Evolutionary conservation across 2,329 filamentous ascomycete genomes (phyloP).

Genomic region (Aureobasidium sp.): DNA sequence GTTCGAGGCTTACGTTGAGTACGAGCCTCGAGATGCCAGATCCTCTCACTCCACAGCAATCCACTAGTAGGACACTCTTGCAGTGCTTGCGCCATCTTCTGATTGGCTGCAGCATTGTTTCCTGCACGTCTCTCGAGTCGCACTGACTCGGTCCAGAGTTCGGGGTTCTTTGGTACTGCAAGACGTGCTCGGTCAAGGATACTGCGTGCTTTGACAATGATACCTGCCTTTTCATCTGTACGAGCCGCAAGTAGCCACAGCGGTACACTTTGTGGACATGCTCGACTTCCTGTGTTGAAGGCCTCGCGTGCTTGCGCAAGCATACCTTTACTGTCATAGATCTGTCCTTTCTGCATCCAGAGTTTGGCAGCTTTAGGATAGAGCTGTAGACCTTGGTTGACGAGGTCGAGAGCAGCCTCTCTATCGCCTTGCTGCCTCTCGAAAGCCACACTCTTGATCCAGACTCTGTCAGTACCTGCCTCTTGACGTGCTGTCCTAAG

Average conservation of each 20-base stretch:
- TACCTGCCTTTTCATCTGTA: conserved; percentile 76
- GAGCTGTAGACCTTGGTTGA: conserved; percentile 74
- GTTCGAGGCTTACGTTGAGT: conserved; percentile 88
- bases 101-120: conserved; percentile 75
- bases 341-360: conserved; percentile 98
- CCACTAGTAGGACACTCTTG: conserved; percentile 87
- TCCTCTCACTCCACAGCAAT: conserved; percentile 85
- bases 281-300: conserved; percentile 79
- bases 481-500: conserved; percentile 76
- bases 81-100: conserved; percentile 84
- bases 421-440: conserved; percentile 75
- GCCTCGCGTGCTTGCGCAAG: conserved; percentile 80
- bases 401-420: conserved; percentile 77
- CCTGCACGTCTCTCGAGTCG: conserved; percentile 82
- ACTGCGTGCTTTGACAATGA: conserved; percentile 83
- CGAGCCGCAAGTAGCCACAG: conserved; percentile 85
- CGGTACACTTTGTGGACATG: conserved; percentile 72
- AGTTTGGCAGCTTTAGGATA: conserved; percentile 83
- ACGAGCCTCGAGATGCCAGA: conserved; percentile 85
- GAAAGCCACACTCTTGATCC: conserved; percentile 92
- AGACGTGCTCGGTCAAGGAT: conserved; percentile 87
- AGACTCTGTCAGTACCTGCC: conserved; percentile 90
- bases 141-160: conserved; percentile 90
- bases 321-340: conserved; percentile 79
- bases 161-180: conserved; percentile 73